Percentiles rank a stretch among this genome's conserved stretches.
Evolutionary conservation across 257 asterid species (phyloP).

Genomic region (Plantago elongata): DNA sequence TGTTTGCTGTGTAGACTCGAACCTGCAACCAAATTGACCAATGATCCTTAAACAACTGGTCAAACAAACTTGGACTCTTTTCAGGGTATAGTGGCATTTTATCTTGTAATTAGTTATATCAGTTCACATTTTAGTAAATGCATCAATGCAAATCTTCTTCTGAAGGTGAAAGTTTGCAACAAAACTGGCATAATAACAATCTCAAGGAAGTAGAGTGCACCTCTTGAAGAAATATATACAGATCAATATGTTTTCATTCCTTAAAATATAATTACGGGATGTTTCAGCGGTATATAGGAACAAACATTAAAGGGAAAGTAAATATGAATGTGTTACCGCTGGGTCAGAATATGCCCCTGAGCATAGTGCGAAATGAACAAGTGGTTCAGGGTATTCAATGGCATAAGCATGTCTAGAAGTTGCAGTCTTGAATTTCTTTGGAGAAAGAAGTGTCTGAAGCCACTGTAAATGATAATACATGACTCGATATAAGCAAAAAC

Average conservation of each 20-base stretch:
- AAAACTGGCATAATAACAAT: too few relatives aligned
- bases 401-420: constrained; percentile 48
- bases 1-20: constrained; percentile 54
- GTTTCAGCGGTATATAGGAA: too few relatives aligned
- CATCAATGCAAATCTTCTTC: too few relatives aligned
- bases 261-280: too few relatives aligned
- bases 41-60: not conserved
- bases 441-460: constrained; percentile 68
- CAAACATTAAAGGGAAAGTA: not conserved
- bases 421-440: constrained; percentile 58
- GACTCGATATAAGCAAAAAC: constrained; percentile 18
- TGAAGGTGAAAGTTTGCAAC: too few relatives aligned
- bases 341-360: constrained; percentile 83
- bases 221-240: too few relatives aligned
- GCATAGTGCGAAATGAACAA: constrained; percentile 82
- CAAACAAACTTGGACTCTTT: not conserved
- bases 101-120: not conserved
- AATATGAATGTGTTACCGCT: constrained; percentile 36
- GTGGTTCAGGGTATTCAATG: constrained; percentile 83
- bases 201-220: too few relatives aligned
- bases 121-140: too few relatives aligned
- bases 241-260: too few relatives aligned
- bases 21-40: constrained; percentile 43
- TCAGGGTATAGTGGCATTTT: not conserved
- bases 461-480: constrained; percentile 47